Base-by-base conservation (phyloP, 2,329 filamentous ascomycete genomes). In the Cladosporium halotolerans region DNA sequence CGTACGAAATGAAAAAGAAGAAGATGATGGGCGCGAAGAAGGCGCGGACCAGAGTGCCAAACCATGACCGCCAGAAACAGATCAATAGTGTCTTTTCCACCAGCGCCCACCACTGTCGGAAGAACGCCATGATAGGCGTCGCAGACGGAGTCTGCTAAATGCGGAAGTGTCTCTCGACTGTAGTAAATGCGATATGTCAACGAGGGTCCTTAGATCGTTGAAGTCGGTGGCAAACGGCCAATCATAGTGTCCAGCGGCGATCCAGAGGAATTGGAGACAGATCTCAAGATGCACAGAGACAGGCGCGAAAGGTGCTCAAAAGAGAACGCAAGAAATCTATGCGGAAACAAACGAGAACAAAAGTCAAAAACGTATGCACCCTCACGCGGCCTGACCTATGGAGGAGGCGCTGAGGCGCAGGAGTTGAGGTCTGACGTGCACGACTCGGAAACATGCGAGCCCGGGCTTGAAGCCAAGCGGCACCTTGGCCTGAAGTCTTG, bases 1-100 rank as follows among this genome's bases (percentile, higher is more conserved):
- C 85, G 68, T 86, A 92, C 50, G 74, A 73, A 44, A 79, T 79
- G 60, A 72, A 72, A 64, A 74, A 74, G 69, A 75, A 73, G 57
- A 66, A 67, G 39, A 81, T 73, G 23, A 81, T 73, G 0, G 80
- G 80, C 8, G 80, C 71, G 52, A 81, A 64, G 56, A 83, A 78
- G 8, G 79, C 79, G 57, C 79, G 73, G 8, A 81, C 68, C 18
- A 75, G 68, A 1, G 79, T 82, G 31, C 79, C 76, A 47, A 79
- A 72, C 66, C 73, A 75, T 54, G 79, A 76, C 4, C 80, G 76
- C 51, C 76, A 68, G 50, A 80, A 72, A 31, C 78, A 75, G 48
- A 82, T 74, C 16, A 76, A 69, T 41, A 83, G 67, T 51, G 79
- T 82, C 71, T 83, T 83, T 64, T 77, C 70, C 47, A 73, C 77